Conservation (phyloP, 495 filamentous ascomycete genomes). For the Ramalina intermedia region DNA sequence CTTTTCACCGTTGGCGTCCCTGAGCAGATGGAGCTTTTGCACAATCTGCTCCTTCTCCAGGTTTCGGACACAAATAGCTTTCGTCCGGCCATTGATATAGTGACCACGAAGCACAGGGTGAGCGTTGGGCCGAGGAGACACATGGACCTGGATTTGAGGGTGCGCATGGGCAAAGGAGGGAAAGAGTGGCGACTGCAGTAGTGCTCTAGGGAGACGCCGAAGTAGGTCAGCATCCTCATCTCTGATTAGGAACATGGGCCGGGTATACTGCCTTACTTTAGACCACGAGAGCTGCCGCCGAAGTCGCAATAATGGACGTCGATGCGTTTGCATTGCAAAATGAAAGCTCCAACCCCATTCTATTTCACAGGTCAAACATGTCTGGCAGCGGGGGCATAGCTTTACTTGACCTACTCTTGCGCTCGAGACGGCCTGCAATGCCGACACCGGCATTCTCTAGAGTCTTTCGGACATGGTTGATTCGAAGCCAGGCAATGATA, state of each 20-base stretch:
- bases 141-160: constrained; percentile 80
- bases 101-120: constrained; percentile 77
- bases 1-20: constrained; percentile 81
- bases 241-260: not conserved
- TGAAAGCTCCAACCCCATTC: constrained; percentile 95
- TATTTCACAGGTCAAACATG: constrained; percentile 18
- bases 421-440: constrained; percentile 1
- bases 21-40: constrained; percentile 64
- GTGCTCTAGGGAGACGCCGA: constrained; percentile 38
- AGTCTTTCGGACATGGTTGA: not conserved
- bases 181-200: constrained; percentile 57
- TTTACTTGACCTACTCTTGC: not conserved
- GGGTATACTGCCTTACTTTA: constrained; percentile 55
- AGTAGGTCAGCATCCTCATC: not conserved
- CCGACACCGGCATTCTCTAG: not conserved
- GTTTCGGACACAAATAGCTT: constrained; percentile 79
- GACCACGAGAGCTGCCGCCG: constrained; percentile 79
- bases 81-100: constrained; percentile 82
- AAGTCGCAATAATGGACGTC: constrained; percentile 96
- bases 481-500: too few species aligned
- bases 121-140: constrained; percentile 73
- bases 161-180: constrained; percentile 61
- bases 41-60: constrained; percentile 66
- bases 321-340: constrained; percentile 89
- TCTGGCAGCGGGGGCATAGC: too few species aligned